Conservation (phyloP, 2,329 filamentous ascomycete genomes). For the Pseudogymnoascus sp. region DNA sequence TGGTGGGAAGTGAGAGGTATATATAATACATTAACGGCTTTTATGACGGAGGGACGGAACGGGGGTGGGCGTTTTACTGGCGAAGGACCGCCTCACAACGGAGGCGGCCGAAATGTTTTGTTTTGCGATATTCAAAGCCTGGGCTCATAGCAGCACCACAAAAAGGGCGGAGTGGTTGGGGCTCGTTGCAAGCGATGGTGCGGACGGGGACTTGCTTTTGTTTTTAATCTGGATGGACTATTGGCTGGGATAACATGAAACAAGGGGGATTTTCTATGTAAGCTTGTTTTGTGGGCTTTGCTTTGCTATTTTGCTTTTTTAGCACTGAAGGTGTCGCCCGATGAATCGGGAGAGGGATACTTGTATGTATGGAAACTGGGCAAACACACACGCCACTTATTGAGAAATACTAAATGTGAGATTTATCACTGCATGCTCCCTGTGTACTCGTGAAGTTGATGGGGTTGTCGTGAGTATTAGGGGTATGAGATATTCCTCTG, state of each 20-base stretch:
- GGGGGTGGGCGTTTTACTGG: background rate
- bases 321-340: background rate
- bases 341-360: background rate
- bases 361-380: background rate
- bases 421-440: background rate
- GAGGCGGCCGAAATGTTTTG: background rate
- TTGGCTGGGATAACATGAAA: background rate
- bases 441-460: background rate
- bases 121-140: background rate
- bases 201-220: background rate
- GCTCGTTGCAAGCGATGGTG: background rate
- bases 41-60: background rate
- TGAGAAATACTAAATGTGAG: background rate
- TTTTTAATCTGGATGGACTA: slow-evolving; percentile 2
- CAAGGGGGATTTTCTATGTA: background rate
- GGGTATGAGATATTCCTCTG: background rate
- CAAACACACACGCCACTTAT: background rate
- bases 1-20: background rate
- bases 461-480: background rate
- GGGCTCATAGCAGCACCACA: background rate
- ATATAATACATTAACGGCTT: slow-evolving; percentile 2
- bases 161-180: background rate
- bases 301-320: background rate
- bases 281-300: background rate
- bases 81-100: background rate